Conservation (phyloP, 2,329 filamentous ascomycete species). For the Colletotrichum kahawae region DNA sequence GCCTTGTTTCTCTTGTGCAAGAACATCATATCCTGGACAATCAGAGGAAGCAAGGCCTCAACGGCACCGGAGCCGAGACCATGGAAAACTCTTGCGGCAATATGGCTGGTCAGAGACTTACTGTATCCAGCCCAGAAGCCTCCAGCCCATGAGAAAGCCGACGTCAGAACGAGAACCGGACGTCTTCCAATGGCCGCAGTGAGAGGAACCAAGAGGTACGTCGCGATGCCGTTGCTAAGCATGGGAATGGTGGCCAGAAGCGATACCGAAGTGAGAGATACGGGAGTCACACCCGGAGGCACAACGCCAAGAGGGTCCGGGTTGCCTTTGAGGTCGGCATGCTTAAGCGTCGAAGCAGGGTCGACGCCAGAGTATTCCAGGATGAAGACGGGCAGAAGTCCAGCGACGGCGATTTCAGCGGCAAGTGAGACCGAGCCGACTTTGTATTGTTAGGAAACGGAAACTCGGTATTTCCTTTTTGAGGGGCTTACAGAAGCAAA, state of each 20-base stretch:
- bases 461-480: background rate
- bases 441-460: background rate
- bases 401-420: conserved; percentile 28
- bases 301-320: conserved; percentile 20
- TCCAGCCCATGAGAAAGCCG: conserved; percentile 34
- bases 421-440: conserved; percentile 31
- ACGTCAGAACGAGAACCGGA: conserved; percentile 34
- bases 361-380: conserved; percentile 35
- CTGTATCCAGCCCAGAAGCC: conserved; percentile 38
- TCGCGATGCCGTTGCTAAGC: conserved; percentile 35
- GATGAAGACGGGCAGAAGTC: conserved; percentile 34
- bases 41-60: conserved; percentile 38
- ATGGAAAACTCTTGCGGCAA: conserved; percentile 34
- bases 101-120: conserved; percentile 29
- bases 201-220: conserved; percentile 37
- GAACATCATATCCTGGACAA: conserved; percentile 41
- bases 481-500: conserved; percentile 28
- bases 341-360: conserved; percentile 26
- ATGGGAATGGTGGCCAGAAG: conserved; percentile 36
- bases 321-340: conserved; percentile 22
- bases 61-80: conserved; percentile 37
- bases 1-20: conserved; percentile 38
- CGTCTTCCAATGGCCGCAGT: conserved; percentile 38
- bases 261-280: conserved; percentile 29
- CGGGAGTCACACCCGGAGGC: conserved; percentile 26